Conservation (phyloP, 345 rosid species). For the Citrus inodora region DNA sequence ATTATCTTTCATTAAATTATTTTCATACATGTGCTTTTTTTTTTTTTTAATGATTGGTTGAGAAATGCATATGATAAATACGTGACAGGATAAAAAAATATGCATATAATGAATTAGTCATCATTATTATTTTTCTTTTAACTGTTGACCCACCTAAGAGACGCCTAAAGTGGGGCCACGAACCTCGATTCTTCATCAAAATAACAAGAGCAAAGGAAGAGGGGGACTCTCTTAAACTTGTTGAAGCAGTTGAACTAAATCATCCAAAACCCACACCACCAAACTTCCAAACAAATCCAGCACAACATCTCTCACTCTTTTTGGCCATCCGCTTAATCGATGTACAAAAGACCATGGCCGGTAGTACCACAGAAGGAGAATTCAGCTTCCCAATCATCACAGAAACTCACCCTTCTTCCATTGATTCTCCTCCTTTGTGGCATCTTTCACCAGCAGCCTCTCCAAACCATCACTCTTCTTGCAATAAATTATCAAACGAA, state of each 20-base stretch:
- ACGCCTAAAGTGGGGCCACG: slow-evolving; percentile 13
- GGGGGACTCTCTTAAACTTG: slow-evolving; percentile 11
- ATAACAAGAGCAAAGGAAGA: background rate
- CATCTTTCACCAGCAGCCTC: slow-evolving; percentile 36
- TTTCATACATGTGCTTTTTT: too few relatives aligned
- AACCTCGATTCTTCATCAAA: slow-evolving; percentile 4
- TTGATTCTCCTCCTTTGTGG: slow-evolving; percentile 83
- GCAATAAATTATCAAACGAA: background rate
- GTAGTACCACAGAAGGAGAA: slow-evolving; percentile 29
- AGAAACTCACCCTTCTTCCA: slow-evolving; percentile 14
- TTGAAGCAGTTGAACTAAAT: slow-evolving; percentile 58
- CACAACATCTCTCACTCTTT: slow-evolving; percentile 1
- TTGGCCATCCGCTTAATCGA: background rate
- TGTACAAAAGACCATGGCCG: slow-evolving; percentile 18
- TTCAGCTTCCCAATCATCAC: slow-evolving; percentile 66
- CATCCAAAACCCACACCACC: slow-evolving; percentile 30
- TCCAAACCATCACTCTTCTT: slow-evolving; percentile 2
- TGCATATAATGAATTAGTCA: background rate
- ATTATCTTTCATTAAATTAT: too few relatives aligned
- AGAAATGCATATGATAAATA: too few relatives aligned
- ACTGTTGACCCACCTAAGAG: slow-evolving; percentile 5
- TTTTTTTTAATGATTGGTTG: too few relatives aligned
- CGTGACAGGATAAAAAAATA: too few relatives aligned
- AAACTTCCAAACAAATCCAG: slow-evolving; percentile 26
- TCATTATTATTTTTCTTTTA: too few relatives aligned